Conservation (phyloP, 257 asterid genomes). For the Solanum bulbocastanum region DNA sequence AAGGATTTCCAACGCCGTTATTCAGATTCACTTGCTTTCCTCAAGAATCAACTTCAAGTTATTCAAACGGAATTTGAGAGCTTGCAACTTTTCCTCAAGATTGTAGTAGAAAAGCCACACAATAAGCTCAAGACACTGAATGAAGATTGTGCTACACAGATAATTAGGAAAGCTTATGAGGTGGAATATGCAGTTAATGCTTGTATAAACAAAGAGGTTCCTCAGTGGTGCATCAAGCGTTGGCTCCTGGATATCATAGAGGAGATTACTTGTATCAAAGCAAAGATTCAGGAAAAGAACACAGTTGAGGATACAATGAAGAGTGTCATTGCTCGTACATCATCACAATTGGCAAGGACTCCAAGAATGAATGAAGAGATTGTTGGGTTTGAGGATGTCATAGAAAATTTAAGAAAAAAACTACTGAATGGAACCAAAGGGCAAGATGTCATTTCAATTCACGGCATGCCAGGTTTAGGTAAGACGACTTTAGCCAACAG, state of each 20-base stretch:
- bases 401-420: no score
- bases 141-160: neutral
- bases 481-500: constrained; percentile 1
- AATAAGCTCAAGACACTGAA: neutral
- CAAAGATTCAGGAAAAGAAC: neutral
- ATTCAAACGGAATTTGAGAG: neutral
- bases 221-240: neutral
- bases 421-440: no score
- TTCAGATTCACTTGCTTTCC: no score
- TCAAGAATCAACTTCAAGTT: neutral
- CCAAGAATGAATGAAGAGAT: neutral
- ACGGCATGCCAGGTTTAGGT: no score
- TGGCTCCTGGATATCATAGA: neutral
- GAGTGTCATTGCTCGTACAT: neutral
- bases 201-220: neutral
- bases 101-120: neutral
- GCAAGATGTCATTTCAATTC: no score
- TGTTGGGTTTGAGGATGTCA: neutral
- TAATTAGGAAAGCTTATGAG: constrained; percentile 4
- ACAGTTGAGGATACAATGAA: neutral
- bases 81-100: neutral
- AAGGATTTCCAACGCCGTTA: neutral
- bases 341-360: neutral
- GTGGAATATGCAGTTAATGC: constrained; percentile 10
- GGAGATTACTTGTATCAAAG: neutral